Evolutionary conservation across 139 green algal species (phyloP).

Genomic region (Chlamydomonas incerta): DNA sequence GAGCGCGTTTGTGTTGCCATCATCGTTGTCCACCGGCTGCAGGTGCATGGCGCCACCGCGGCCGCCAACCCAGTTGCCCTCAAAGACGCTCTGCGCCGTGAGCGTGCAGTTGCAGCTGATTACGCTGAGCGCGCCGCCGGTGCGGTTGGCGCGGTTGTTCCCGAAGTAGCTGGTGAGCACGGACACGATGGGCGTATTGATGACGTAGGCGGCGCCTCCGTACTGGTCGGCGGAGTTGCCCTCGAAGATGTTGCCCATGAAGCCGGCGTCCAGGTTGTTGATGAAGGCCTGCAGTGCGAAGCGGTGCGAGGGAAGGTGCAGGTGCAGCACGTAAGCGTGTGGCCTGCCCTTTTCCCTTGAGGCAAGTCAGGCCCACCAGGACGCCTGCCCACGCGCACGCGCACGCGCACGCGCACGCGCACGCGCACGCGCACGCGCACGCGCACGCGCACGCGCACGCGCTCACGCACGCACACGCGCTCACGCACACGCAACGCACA

Average conservation of each 20-base stretch:
- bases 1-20: not conserved
- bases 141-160: not conserved
- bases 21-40: not conserved
- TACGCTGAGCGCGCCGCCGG: conserved; percentile 22
- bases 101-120: not conserved
- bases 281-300: not conserved
- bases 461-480: too few species aligned
- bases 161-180: not conserved
- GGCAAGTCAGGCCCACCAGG: too few species aligned
- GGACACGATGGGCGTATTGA: not conserved
- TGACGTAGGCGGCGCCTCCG: conserved; percentile 16
- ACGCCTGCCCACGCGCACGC: too few species aligned
- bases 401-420: too few species aligned
- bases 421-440: too few species aligned
- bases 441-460: too few species aligned
- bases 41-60: conserved; percentile 20
- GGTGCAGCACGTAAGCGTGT: too few species aligned
- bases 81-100: not conserved
- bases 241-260: not conserved
- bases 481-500: too few species aligned
- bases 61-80: not conserved
- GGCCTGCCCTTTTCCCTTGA: too few species aligned
- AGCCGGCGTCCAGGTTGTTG: not conserved
- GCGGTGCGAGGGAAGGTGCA: too few species aligned
- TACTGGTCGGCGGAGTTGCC: not conserved